Evolutionary conservation across 148 eudicot species (phyloP).

Genomic region (Nepenthes gracilis): DNA sequence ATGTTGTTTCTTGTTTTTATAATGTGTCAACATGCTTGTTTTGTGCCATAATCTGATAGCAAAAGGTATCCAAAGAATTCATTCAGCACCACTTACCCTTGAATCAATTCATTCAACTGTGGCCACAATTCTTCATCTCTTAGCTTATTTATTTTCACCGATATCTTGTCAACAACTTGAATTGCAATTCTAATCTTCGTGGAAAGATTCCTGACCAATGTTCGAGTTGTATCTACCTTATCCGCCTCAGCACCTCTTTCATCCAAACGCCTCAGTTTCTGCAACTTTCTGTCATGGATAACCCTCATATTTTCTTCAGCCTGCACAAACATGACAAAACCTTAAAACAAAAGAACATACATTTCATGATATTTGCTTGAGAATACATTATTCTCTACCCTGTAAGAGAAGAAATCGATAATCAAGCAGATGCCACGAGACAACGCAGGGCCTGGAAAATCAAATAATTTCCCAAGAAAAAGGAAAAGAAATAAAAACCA

Average conservation of each 20-base stretch:
- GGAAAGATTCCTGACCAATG: conserved; percentile 56
- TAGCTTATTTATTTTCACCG: conserved; percentile 67
- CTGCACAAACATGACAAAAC: conserved; percentile 20
- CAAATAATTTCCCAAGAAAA: no score
- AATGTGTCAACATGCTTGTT: no score
- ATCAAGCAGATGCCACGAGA: neutral
- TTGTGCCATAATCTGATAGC: no score
- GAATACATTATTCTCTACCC: neutral
- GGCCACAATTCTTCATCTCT: conserved; percentile 98
- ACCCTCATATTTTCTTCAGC: conserved; percentile 92
- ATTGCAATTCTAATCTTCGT: conserved; percentile 88
- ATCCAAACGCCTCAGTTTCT: conserved; percentile 48
- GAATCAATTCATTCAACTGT: conserved; percentile 56
- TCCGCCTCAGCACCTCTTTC: conserved; percentile 81
- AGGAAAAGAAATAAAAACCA: no score
- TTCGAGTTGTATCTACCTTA: conserved; percentile 57
- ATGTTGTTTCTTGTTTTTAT: no score
- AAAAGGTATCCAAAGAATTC: no score
- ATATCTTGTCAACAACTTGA: conserved; percentile 79
- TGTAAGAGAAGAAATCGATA: neutral
- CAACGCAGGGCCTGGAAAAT: no score
- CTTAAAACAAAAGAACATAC: neutral
- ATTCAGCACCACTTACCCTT: conserved; percentile 48
- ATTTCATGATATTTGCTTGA: neutral
- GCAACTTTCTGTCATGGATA: conserved; percentile 54